These are phyloP conservation scores for Immersiporthe knoxdaviesiana DNA, from an alignment of 2,329 filamentous ascomycete genomes.

Conservation along the genomic window DNA sequence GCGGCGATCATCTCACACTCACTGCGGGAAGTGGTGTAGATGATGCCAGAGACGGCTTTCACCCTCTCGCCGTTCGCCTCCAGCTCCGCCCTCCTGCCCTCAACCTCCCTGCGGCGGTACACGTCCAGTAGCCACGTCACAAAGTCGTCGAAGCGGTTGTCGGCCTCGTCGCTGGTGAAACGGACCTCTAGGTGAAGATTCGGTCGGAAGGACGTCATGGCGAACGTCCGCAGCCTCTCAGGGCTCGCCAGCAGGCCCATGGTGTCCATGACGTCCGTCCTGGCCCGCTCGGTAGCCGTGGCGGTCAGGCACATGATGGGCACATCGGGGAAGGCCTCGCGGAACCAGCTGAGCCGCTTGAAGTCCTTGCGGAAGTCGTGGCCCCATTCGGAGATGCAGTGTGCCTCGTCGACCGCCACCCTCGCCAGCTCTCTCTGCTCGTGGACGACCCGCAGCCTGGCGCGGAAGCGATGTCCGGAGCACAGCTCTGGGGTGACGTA, in stretches of 20 bases:
- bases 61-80: constrained; percentile 55
- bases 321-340: constrained; percentile 77
- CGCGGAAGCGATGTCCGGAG: constrained; percentile 75
- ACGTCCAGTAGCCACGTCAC: constrained; percentile 75
- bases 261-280: constrained; percentile 78
- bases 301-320: constrained; percentile 93
- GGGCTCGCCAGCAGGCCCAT: constrained; percentile 66
- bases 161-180: constrained; percentile 76
- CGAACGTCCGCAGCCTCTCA: constrained; percentile 71
- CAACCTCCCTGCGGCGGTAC: constrained; percentile 67
- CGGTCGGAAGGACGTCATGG: constrained; percentile 79
- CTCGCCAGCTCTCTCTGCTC: constrained; percentile 82
- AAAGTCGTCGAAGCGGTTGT: constrained; percentile 74
- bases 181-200: constrained; percentile 92
- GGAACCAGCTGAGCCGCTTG: constrained; percentile 85
- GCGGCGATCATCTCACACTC: constrained; percentile 74
- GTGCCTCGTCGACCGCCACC: constrained; percentile 90
- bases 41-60: constrained; percentile 74
- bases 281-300: constrained; percentile 80
- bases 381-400: constrained; percentile 98
- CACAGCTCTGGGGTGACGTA: constrained; percentile 95
- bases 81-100: constrained; percentile 63
- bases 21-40: constrained; percentile 75
- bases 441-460: constrained; percentile 72
- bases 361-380: constrained; percentile 96